These are phyloP conservation scores for Mitragyna speciosa DNA, from an alignment of 257 asterid species.

Conservation along the genomic window DNA sequence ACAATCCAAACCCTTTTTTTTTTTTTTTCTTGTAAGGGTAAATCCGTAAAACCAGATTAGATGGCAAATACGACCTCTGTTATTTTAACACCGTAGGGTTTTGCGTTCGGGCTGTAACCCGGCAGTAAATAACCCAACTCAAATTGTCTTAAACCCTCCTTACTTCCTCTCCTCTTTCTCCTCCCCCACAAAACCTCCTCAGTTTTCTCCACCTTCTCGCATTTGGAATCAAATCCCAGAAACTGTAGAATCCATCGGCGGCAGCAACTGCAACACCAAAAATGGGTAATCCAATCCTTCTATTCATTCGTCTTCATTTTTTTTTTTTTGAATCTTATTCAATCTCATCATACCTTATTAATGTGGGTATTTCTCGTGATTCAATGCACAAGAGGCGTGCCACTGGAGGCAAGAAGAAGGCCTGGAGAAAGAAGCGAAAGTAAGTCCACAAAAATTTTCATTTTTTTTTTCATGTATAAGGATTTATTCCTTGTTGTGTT, in stretches of 20 bases:
- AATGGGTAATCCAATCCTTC: background rate
- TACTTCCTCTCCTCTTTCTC: background rate
- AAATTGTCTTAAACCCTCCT: background rate
- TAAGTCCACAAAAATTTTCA: slow-evolving; percentile 10
- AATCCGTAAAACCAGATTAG: background rate
- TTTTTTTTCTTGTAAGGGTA: no score
- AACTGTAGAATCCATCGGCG: background rate
- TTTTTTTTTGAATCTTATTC: background rate
- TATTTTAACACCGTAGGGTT: background rate
- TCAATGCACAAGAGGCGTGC: slow-evolving; percentile 62
- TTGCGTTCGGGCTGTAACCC: background rate
- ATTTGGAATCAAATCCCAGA: background rate
- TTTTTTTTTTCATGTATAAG: background rate
- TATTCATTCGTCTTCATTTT: background rate
- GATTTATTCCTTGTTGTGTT: background rate
- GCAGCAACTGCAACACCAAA: background rate
- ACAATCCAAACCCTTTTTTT: background rate
- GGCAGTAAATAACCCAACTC: background rate
- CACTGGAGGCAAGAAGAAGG: slow-evolving; percentile 57
- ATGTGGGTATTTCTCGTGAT: slow-evolving; percentile 50
- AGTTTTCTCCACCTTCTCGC: background rate
- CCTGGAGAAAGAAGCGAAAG: slow-evolving; percentile 62
- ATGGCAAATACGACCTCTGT: background rate
- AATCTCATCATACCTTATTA: background rate
- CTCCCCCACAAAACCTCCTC: background rate